Evolutionary conservation across 768 basidiomycete genomes (phyloP), one percentile per base, ranked within the genome.

Genomic region (Leccinellum albellum): DNA sequence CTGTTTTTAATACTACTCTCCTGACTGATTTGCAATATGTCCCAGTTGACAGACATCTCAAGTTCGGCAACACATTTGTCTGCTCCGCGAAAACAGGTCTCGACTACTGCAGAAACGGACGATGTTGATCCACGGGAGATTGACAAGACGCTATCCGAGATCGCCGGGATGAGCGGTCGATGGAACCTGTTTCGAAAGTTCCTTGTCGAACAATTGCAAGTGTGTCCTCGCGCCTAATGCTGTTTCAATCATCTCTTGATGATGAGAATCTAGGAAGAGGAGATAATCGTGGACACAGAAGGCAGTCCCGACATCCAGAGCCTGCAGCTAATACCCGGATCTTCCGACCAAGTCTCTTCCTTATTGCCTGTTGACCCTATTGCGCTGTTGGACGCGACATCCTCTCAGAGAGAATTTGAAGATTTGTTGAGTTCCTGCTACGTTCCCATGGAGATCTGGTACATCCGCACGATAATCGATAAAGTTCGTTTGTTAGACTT

Each of bases 161-260:
- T 91, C 9, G 85, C 94, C 14, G 88, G 88, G 4, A 94, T 99
- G 84, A 86, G 89, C 32, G 87, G 94, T 23, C 79, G 96, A 53
- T 99, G 96, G 96, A 84, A 84, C 61, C 71, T 98, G 60, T 95
- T 98, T 74, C 82, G 87, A 53, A 88, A 90, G 55, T 99, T 98
- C 70, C 77, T 98, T 17, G 77, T 84, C 31, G 89, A 90, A 51
- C 80, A 88, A 31, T 71, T 94, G 9, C 79, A 78, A 71, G 94
- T 88, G 64, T 59, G 77, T 56, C 21, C 6, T 12, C 20, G 21
- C 33, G 1, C 13, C 10, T 6, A 21, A 50, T 5, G 56, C 21
- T 50, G 1, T 10, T 33, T 24, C 1, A n/a, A 14, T 9, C 13
- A 9, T 45, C 40, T 44, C 33, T 53, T 57, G 33, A 66, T 42